phyloP scores from a whole-genome alignment of 2,329 filamentous ascomycete species.

The Penicillium sp. region DNA sequence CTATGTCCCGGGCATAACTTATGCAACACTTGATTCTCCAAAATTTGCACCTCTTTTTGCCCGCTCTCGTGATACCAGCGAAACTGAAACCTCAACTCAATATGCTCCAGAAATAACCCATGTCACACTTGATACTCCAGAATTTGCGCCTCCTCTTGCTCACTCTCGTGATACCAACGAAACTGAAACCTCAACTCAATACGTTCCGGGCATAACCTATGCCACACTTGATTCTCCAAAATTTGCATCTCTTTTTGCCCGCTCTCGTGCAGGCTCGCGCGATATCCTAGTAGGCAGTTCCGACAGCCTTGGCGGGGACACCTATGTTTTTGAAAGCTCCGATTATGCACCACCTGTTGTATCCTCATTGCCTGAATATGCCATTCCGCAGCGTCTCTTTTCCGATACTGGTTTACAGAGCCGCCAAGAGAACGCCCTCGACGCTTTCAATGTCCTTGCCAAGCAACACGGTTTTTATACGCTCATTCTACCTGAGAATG shows the following conservation, averaged over 20 bases:
- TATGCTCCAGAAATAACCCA: not conserved
- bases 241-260: constrained; percentile 13
- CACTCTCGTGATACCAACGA: not conserved
- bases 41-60: too few relatives aligned
- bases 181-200: constrained; percentile 11
- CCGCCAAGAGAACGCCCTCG: constrained; percentile 23
- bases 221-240: not conserved
- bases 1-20: not conserved
- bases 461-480: constrained; percentile 20
- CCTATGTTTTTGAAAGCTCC: constrained; percentile 7
- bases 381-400: constrained; percentile 20
- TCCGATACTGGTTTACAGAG: constrained; percentile 21
- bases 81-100: constrained; percentile 11
- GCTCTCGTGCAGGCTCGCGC: not conserved
- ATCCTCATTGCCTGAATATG: constrained; percentile 20
- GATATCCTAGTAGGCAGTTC: constrained; percentile 17
- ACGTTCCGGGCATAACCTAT: not conserved
- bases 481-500: constrained; percentile 13
- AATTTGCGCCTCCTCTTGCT: too few relatives aligned
- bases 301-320: not conserved
- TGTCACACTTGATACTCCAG: not conserved
- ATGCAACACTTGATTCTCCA: not conserved
- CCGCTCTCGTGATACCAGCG: not conserved
- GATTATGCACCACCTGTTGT: constrained; percentile 17
- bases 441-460: constrained; percentile 30